phyloP scores from a whole-genome alignment of 2,329 filamentous ascomycete genomes.

The Verruconis gallopava region DNA sequence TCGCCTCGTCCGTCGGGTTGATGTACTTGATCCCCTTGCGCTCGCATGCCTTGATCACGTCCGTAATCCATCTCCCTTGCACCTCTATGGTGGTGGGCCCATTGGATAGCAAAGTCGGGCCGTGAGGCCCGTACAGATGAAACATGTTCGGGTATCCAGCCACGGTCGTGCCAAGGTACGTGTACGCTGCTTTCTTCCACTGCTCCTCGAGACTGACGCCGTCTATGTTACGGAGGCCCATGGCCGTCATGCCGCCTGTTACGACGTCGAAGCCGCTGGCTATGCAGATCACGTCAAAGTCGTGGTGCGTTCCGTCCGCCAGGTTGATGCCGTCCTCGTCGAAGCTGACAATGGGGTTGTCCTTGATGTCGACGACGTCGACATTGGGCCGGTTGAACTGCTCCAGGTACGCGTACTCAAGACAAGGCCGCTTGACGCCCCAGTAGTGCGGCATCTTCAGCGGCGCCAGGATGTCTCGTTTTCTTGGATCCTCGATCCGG shows the following conservation, averaged over 20 bases:
- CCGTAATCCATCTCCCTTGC: slow-evolving; percentile 12
- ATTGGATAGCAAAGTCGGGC: slow-evolving; percentile 30
- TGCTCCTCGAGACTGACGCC: slow-evolving; percentile 1
- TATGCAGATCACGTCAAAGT: slow-evolving; percentile 32
- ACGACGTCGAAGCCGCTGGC: slow-evolving; percentile 33
- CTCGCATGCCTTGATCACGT: slow-evolving; percentile 10
- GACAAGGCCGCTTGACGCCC: slow-evolving; percentile 33
- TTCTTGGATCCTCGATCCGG: slow-evolving; percentile 30
- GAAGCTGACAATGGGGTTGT: slow-evolving; percentile 27
- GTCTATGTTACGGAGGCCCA: slow-evolving; percentile 5
- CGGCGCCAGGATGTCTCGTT: slow-evolving; percentile 34
- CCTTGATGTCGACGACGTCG: slow-evolving; percentile 30
- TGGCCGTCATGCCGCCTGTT: slow-evolving; percentile 12
- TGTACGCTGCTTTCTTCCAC: slow-evolving; percentile 3
- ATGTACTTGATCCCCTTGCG: slow-evolving; percentile 16
- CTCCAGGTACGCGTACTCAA: slow-evolving; percentile 36
- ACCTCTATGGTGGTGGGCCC: slow-evolving; percentile 27
- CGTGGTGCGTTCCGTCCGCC: slow-evolving; percentile 26
- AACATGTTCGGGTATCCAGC: slow-evolving; percentile 14
- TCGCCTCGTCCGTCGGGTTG: slow-evolving; percentile 19
- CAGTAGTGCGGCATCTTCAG: slow-evolving; percentile 31
- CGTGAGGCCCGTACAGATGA: slow-evolving; percentile 30
- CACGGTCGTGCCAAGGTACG: slow-evolving; percentile 6
- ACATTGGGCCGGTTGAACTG: slow-evolving; percentile 31
- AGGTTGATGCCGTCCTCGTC: slow-evolving; percentile 28